A percentile compares a stretch with the other conserved stretches of the same genome.
Evolutionary conservation across 768 basidiomycete genomes (phyloP).

Genomic region (Lactarius hengduanensis): DNA sequence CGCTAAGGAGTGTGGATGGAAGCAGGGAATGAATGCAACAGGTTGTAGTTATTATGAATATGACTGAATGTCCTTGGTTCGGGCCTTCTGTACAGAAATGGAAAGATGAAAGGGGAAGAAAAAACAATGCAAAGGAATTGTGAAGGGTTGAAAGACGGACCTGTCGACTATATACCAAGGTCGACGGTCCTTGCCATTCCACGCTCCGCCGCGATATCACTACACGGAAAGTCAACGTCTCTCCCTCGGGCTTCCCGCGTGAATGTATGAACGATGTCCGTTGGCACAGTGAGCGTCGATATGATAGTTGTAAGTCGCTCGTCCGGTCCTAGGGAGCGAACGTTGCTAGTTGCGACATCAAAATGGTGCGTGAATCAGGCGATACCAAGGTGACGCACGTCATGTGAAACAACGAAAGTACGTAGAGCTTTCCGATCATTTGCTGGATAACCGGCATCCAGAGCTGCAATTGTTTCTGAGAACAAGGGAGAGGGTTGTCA

Average conservation of each 20-base stretch:
- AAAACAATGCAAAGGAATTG: too few species aligned
- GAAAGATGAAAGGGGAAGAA: not conserved
- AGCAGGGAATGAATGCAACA: too few species aligned
- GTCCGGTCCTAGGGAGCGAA: not conserved
- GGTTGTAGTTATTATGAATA: not conserved
- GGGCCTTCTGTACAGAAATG: not conserved
- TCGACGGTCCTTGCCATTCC: not conserved
- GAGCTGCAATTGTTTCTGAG: slow-evolving; percentile 1
- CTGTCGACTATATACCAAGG: not conserved
- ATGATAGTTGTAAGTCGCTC: not conserved
- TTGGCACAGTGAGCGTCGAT: slow-evolving; percentile 15
- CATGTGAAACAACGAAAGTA: slow-evolving; percentile 15
- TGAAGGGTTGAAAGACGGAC: not conserved
- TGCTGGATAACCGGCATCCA: slow-evolving; percentile 8
- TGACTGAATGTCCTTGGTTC: not conserved
- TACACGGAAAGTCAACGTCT: not conserved
- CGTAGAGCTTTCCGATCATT: slow-evolving; percentile 19
- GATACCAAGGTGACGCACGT: not conserved
- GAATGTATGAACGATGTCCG: not conserved
- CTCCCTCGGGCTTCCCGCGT: not conserved
- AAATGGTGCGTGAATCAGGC: not conserved
- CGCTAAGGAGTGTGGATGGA: not conserved
- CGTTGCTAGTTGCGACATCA: slow-evolving; percentile 7
- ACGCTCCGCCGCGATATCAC: not conserved
- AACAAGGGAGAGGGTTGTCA: not conserved